These are phyloP conservation scores for Dioscorea alata DNA, from an alignment of 106 monocot genomes.

Conservation along the genomic window DNA sequence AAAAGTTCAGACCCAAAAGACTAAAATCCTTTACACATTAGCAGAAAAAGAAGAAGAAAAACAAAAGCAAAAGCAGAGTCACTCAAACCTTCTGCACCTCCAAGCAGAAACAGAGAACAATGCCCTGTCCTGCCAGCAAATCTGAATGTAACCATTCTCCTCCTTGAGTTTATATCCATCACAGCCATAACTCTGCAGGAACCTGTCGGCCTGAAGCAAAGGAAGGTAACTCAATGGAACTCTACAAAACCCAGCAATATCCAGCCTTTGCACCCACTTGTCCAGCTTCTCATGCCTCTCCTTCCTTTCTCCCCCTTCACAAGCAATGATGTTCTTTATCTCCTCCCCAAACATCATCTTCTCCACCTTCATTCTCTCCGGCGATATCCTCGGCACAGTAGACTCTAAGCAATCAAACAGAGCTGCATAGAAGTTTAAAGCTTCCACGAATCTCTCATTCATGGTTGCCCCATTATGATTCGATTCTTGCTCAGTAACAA, in stretches of 20 bases:
- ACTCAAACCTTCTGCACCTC: constrained; percentile 45
- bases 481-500: constrained; percentile 75
- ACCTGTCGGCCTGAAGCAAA: constrained; percentile 37
- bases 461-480: constrained; percentile 56
- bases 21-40: too few species aligned
- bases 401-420: constrained; percentile 89
- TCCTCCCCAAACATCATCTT: constrained; percentile 58
- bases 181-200: constrained; percentile 46
- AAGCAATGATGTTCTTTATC: constrained; percentile 56
- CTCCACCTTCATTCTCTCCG: constrained; percentile 58
- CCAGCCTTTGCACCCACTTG: constrained; percentile 44
- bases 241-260: constrained; percentile 39
- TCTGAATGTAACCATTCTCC: constrained; percentile 36
- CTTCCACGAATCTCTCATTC: constrained; percentile 71
- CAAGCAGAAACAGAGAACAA: constrained; percentile 70
- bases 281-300: constrained; percentile 74
- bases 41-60: too few species aligned
- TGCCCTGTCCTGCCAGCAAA: constrained; percentile 64
- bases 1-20: too few species aligned
- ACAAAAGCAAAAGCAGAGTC: background rate
- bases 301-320: constrained; percentile 64
- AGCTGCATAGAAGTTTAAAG: constrained; percentile 85
- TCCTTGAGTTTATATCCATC: constrained; percentile 49
- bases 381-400: constrained; percentile 16
- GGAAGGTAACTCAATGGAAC: constrained; percentile 43